Conservation (phyloP, 768 basidiomycete species). For the Sporobolomyces pararoseus region DNA sequence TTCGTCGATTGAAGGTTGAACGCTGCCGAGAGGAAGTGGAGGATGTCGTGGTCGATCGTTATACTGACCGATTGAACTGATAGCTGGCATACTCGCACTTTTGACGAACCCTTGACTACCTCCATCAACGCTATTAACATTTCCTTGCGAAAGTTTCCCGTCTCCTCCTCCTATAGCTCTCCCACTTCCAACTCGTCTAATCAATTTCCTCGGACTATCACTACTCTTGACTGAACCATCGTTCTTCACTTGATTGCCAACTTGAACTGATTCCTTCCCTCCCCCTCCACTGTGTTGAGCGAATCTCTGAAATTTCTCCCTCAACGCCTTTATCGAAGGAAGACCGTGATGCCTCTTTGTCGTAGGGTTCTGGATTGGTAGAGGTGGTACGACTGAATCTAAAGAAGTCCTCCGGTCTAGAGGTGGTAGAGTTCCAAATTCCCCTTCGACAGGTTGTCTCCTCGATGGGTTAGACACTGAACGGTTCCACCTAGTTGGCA, state of each 20-base stretch:
- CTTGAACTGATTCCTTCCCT: not conserved
- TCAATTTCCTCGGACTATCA: constrained; percentile 6
- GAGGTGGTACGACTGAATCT: not conserved
- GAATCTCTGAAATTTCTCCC: not conserved
- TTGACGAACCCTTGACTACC: not conserved
- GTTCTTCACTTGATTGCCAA: not conserved
- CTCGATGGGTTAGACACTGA: not conserved
- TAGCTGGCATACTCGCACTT: constrained; percentile 2
- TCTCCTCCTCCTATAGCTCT: not conserved
- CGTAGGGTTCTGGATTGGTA: not conserved
- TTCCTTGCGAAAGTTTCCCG: not conserved
- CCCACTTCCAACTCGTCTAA: not conserved
- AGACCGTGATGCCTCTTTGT: not conserved
- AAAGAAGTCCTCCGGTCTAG: not conserved
- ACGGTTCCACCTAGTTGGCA: not conserved
- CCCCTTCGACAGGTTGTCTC: not conserved
- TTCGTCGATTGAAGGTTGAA: not conserved
- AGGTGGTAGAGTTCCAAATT: not conserved
- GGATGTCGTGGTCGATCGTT: not conserved
- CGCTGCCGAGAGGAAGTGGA: not conserved
- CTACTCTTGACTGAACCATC: not conserved
- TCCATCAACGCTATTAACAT: too few species aligned
- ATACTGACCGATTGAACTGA: not conserved
- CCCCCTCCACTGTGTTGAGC: too few species aligned
- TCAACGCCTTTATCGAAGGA: constrained; percentile 1